phyloP scores from a whole-genome alignment of 257 asterid species.

The Datura wrightii region DNA sequence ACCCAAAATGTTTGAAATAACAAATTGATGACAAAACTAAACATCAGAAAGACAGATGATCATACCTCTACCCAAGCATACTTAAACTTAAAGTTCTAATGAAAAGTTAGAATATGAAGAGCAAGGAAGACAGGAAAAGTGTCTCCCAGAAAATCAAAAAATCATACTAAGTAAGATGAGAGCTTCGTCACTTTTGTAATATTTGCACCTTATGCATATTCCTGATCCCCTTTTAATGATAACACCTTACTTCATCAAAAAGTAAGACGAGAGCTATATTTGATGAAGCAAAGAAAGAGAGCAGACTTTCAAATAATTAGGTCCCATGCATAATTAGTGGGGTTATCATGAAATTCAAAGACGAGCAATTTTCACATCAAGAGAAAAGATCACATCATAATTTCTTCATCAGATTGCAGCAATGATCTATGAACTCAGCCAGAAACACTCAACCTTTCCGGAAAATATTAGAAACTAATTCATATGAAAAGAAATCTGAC shows the following conservation, averaged over 20 bases:
- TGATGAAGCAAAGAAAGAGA: background rate
- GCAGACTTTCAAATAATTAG: background rate
- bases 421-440: background rate
- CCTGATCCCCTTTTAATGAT: too few species aligned
- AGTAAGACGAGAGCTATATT: background rate
- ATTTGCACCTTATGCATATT: too few species aligned
- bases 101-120: background rate
- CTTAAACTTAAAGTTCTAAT: background rate
- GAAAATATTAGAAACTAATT: background rate
- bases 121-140: background rate
- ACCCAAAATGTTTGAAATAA: background rate
- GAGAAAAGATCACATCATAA: background rate
- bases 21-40: background rate
- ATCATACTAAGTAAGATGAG: background rate
- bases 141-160: background rate
- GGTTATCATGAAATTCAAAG: background rate
- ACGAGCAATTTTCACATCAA: too few species aligned
- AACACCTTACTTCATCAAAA: too few species aligned
- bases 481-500: background rate
- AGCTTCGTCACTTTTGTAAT: too few species aligned
- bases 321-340: background rate
- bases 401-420: slow-evolving; percentile 2
- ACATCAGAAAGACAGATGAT: background rate
- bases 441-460: background rate
- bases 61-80: too few species aligned